A percentile compares a stretch with the other conserved stretches of the same genome.
Evolutionary conservation across 148 eudicot species (phyloP).

Genomic region (Vaccinium macrocarpon): DNA sequence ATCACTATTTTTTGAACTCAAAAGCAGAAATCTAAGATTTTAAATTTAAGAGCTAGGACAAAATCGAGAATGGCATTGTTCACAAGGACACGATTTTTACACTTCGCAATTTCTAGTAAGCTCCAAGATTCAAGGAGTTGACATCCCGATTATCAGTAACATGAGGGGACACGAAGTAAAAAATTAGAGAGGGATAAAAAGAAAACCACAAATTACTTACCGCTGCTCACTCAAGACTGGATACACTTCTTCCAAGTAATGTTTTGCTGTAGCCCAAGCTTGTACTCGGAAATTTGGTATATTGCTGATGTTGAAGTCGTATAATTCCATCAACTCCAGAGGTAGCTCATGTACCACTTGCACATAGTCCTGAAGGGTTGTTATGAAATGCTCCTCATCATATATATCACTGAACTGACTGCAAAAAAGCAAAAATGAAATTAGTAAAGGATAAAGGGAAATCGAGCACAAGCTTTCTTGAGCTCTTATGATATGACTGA

Average conservation of each 20-base stretch:
- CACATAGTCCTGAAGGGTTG: constrained; percentile 45
- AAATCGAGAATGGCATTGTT: background rate
- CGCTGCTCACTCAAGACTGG: constrained; percentile 62
- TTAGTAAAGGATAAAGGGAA: constrained; percentile 1
- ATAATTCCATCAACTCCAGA: constrained; percentile 44
- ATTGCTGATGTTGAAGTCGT: constrained; percentile 51
- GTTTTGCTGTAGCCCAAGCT: constrained; percentile 74
- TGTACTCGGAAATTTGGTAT: constrained; percentile 54
- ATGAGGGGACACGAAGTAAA: background rate
- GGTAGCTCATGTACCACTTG: constrained; percentile 59
- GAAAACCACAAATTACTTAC: constrained; percentile 29
- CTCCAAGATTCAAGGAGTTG: background rate
- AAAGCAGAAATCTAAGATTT: background rate
- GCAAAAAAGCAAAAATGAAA: constrained; percentile 21
- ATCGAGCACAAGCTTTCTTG: background rate
- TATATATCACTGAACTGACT: constrained; percentile 76
- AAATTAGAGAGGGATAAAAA: constrained; percentile 12
- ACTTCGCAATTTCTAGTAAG: background rate
- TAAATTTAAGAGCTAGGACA: background rate
- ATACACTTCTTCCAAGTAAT: constrained; percentile 58
- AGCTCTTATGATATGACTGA: background rate
- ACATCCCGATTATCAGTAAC: background rate
- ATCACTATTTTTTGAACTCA: background rate
- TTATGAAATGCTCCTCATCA: constrained; percentile 68
- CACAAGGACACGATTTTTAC: background rate